Base-by-base conservation (phyloP, 495 filamentous ascomycete genomes). In the Neurospora sp. region DNA sequence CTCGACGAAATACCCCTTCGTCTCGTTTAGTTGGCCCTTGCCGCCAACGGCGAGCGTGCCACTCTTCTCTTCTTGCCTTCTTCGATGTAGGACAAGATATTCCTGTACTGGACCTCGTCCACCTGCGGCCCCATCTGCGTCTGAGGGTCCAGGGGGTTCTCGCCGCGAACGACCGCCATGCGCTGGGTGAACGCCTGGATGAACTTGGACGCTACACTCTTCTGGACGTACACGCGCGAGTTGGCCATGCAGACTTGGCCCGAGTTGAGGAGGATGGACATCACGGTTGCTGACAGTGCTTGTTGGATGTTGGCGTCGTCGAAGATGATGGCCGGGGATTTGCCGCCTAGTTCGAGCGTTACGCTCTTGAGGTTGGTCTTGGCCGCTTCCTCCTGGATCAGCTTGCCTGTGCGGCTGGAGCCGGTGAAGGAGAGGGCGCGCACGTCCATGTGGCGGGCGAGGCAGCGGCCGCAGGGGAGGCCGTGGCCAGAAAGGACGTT, bases 301-400 rank as follows among this genome's bases (percentile, higher is more conserved):
- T 83, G 86, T 7, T 91, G 89, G 14, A 95, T 76, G 72, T 94
- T 86, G 1, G 91, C 91, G 75, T 94, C 93, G 0, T 86, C 87
- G 62, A 93, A 88, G 41, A 95, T 82, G 73, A 95, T 83, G 38
- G 90, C 82, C 0, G 93, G 91, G 14, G 88, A 91, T 83, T 94
- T 94, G 48, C 93, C 93, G 66, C 93, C 93, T 1, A 94, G 87
- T 79, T 96, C 93, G 85, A 94, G 89, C 9, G 92, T 93, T 37
- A 93, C 89, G 77, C 90, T 92, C 78, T 94, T 94, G 85, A 94
- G 77, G 73, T 83, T 85, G 3, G 81, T 80, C 41, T 77, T 71
- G 8, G 84, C 83, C 1, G 84, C 83, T 20, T 83, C 81, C 69
- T 81, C 76, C 73, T 84, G 81, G 37, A 87, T 82, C 37, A 83